Conservation (phyloP, 345 rosid genomes). For the Hypericum androsaemum region DNA sequence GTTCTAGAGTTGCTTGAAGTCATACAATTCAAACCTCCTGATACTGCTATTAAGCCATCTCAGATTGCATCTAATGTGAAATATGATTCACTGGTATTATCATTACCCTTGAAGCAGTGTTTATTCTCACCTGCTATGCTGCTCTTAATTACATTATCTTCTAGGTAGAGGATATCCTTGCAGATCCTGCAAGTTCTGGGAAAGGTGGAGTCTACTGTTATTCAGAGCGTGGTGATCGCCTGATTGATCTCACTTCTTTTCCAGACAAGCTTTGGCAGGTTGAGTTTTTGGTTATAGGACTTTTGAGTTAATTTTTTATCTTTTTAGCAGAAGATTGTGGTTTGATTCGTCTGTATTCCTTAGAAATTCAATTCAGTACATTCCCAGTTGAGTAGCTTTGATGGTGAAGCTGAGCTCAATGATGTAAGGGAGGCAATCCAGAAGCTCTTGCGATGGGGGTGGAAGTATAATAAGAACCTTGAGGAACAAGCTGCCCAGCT, state of each 20-base stretch:
- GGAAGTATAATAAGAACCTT: conserved; percentile 87
- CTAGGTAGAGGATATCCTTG: conserved; percentile 79
- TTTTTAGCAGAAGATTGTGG: conserved; percentile 8
- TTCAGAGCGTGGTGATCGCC: conserved; percentile 90
- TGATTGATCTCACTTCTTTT: conserved; percentile 70
- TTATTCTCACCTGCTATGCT: conserved; percentile 1
- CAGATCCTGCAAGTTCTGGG: conserved; percentile 51
- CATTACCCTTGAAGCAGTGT: conserved; percentile 1
- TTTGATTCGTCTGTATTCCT: conserved; percentile 16
- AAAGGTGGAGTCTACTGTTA: conserved; percentile 78
- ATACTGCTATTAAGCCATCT: conserved; percentile 59
- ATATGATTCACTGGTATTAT: conserved; percentile 61
- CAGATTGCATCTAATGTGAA: conserved; percentile 51
- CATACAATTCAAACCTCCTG: conserved; percentile 77
- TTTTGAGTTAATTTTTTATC: background rate
- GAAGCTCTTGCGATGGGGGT: conserved; percentile 84
- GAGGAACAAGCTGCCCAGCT: conserved; percentile 99
- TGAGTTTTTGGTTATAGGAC: background rate
- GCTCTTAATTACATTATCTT: conserved; percentile 14
- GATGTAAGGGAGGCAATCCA: conserved; percentile 74
- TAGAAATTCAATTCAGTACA: conserved; percentile 61
- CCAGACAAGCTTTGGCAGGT: conserved; percentile 87
- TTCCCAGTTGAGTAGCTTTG: conserved; percentile 50
- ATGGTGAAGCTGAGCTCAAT: conserved; percentile 63
- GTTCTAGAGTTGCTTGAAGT: conserved; percentile 81